Evolutionary conservation across 164 flowering plant genomes (phyloP).

Genomic region (Brasenia schreberi): DNA sequence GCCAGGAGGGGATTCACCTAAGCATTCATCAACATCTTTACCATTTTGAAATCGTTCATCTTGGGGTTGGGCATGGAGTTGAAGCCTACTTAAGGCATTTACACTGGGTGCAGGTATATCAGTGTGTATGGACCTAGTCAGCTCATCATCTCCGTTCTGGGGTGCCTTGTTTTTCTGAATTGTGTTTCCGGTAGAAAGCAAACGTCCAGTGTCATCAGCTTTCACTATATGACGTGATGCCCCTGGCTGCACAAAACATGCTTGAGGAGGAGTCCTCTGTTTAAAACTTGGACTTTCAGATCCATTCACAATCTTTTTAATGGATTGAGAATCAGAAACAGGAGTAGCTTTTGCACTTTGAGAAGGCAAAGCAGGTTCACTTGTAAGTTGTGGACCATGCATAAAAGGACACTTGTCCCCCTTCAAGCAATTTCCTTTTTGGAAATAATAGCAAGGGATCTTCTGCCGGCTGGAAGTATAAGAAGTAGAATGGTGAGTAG

Average conservation of each 20-base stretch:
- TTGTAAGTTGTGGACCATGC: constrained; percentile 15
- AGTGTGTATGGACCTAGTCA: background rate
- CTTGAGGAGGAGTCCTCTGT: background rate
- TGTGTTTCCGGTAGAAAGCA: background rate
- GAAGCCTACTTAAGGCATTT: background rate
- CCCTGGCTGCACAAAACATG: background rate
- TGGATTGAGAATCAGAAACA: constrained; percentile 11
- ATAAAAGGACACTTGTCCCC: constrained; percentile 72
- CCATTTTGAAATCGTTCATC: constrained; percentile 20
- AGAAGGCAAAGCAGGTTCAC: constrained; percentile 15
- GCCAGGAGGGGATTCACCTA: constrained; percentile 84
- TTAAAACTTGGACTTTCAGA: constrained; percentile 21
- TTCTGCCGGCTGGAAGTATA: constrained; percentile 35
- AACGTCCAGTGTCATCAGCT: background rate
- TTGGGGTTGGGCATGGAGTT: background rate
- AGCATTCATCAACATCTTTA: constrained; percentile 55
- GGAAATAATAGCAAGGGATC: constrained; percentile 68
- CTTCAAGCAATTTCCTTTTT: constrained; percentile 72
- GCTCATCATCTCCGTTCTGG: background rate
- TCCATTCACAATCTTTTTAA: constrained; percentile 25
- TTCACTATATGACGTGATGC: background rate
- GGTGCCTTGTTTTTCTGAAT: background rate
- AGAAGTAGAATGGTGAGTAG: constrained; percentile 3
- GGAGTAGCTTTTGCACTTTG: constrained; percentile 16
- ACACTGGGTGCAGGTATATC: background rate